Evolutionary conservation across 2,329 filamentous ascomycete species (phyloP).

Genomic region (Xylariaceae sp.): DNA sequence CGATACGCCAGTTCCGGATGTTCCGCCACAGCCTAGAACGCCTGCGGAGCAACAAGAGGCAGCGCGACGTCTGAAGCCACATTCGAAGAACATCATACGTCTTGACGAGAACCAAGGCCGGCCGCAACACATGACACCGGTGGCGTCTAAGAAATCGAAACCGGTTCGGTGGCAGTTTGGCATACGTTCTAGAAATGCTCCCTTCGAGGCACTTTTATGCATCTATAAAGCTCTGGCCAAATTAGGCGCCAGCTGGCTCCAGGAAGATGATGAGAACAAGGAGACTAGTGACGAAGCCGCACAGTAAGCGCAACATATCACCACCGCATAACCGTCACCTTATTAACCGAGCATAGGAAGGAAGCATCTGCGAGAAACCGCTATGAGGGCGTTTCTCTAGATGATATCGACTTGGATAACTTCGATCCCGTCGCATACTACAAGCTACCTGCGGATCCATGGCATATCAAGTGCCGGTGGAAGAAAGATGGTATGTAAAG

Average conservation of each 20-base stretch:
- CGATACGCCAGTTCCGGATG: constrained; percentile 43
- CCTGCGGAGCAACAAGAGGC: constrained; percentile 77
- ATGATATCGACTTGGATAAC: constrained; percentile 33
- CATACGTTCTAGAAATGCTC: constrained; percentile 88
- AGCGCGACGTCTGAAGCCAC: constrained; percentile 75
- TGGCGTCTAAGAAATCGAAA: constrained; percentile 65
- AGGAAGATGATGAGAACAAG: constrained; percentile 54
- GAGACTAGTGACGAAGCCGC: constrained; percentile 42
- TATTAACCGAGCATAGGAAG: constrained; percentile 19
- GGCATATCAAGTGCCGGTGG: constrained; percentile 90
- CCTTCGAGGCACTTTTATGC: constrained; percentile 88
- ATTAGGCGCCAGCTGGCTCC: constrained; percentile 83
- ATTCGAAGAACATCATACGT: constrained; percentile 65
- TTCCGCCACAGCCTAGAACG: constrained; percentile 48
- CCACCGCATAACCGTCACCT: background rate
- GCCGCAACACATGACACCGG: constrained; percentile 58
- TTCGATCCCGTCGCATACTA: constrained; percentile 60
- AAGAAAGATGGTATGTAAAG: constrained; percentile 70
- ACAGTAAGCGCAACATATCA: constrained; percentile 31
- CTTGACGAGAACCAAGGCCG: constrained; percentile 59
- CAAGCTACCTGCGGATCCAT: constrained; percentile 85
- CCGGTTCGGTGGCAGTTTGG: constrained; percentile 97
- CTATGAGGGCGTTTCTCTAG: constrained; percentile 27
- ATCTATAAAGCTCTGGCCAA: constrained; percentile 89
- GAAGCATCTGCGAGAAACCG: constrained; percentile 22